Evolutionary conservation across 805 yeast genomes (phyloP).

Genomic region (Sugiyamaella marilandica): DNA sequence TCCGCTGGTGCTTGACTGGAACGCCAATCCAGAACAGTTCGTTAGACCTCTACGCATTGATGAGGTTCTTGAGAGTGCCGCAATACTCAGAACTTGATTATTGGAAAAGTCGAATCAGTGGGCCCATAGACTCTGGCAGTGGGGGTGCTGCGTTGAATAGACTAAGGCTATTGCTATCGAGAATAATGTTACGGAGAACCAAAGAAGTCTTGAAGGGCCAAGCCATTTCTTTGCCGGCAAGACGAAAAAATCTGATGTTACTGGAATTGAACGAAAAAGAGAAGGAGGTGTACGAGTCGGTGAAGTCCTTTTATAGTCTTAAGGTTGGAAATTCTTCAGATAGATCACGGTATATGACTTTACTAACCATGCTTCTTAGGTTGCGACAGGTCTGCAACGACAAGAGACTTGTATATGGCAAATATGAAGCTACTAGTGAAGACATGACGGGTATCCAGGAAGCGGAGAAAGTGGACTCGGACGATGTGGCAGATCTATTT

Average conservation of each 20-base stretch:
- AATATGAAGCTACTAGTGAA: slow-evolving; percentile 14
- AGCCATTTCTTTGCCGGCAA: slow-evolving; percentile 25
- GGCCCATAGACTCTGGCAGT: slow-evolving; percentile 24
- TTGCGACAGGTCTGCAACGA: slow-evolving; percentile 39
- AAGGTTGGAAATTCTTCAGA: not conserved
- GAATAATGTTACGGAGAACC: slow-evolving; percentile 44
- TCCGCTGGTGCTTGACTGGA: slow-evolving; percentile 60
- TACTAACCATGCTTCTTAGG: slow-evolving; percentile 32
- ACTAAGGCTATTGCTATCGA: slow-evolving; percentile 28
- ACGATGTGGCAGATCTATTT: slow-evolving; percentile 29
- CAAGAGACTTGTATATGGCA: slow-evolving; percentile 6
- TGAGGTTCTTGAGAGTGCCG: slow-evolving; percentile 36
- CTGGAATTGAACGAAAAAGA: slow-evolving; percentile 30
- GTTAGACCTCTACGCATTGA: slow-evolving; percentile 48
- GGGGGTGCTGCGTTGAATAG: slow-evolving; percentile 22
- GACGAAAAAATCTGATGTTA: slow-evolving; percentile 18
- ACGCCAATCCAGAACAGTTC: slow-evolving; percentile 59
- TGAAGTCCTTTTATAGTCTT: too few species aligned
- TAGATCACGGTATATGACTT: slow-evolving; percentile 18
- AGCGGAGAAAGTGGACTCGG: slow-evolving; percentile 19
- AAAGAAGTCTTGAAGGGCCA: slow-evolving; percentile 34
- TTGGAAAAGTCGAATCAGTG: slow-evolving; percentile 29
- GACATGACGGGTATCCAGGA: slow-evolving; percentile 11
- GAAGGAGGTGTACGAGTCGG: slow-evolving; percentile 2
- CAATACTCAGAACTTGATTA: slow-evolving; percentile 24